Percentiles rank a stretch among this genome's conserved stretches.
Conservation (phyloP, 805 yeast genomes). For the Scheffersomyces lignosus region DNA sequence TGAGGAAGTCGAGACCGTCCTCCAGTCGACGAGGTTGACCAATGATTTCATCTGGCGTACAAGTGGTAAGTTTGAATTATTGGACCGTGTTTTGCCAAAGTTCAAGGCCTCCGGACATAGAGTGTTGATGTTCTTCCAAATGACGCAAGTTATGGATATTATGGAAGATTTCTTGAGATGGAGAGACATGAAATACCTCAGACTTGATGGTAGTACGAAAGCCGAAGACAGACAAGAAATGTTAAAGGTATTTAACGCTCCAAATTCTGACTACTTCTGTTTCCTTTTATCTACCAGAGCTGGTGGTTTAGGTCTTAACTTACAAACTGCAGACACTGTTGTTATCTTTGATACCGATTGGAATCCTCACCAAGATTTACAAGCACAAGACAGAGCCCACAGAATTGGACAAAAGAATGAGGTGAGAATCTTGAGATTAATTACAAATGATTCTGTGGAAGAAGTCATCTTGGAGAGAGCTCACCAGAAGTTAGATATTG, state of each 20-base stretch:
- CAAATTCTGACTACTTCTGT: constrained; percentile 73
- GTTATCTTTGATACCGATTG: constrained; percentile 86
- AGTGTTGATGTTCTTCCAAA: constrained; percentile 80
- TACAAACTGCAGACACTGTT: constrained; percentile 87
- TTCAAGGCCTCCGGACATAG: constrained; percentile 74
- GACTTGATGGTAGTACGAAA: constrained; percentile 81
- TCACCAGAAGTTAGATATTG: constrained; percentile 79
- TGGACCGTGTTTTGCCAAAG: constrained; percentile 75
- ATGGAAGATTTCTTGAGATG: constrained; percentile 81
- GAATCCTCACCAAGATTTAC: constrained; percentile 91
- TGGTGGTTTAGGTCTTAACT: constrained; percentile 84
- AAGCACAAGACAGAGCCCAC: constrained; percentile 89
- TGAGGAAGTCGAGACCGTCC: constrained; percentile 73
- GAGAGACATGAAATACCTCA: constrained; percentile 65
- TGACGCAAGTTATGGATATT: constrained; percentile 88
- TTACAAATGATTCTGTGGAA: constrained; percentile 80
- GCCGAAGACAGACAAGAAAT: constrained; percentile 80
- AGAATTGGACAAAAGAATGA: constrained; percentile 89
- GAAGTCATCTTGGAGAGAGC: constrained; percentile 82
- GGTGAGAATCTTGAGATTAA: constrained; percentile 76
- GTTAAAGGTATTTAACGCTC: constrained; percentile 74
- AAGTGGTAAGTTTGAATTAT: constrained; percentile 77
- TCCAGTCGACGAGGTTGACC: constrained; percentile 62
- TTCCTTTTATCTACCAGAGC: constrained; percentile 83
- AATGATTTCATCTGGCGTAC: constrained; percentile 72